Evolutionary conservation across 2,329 filamentous ascomycete genomes (phyloP).

Genomic region (Botrytis byssoidea): DNA sequence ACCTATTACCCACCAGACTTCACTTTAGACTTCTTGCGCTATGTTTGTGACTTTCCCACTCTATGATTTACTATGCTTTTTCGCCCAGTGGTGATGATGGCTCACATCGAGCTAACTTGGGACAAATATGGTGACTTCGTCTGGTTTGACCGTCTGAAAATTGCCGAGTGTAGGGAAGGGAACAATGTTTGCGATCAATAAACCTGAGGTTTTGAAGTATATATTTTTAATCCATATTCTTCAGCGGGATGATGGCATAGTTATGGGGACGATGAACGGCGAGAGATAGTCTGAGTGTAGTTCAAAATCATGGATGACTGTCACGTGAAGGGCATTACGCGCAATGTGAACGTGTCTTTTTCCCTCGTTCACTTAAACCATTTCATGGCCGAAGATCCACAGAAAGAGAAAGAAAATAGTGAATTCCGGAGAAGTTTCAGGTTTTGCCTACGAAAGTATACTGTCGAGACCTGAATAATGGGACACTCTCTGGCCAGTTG

Average conservation of each 20-base stretch:
- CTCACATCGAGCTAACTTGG: not conserved
- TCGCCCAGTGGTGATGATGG: not conserved
- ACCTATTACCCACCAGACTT: constrained; percentile 3
- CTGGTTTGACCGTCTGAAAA: not conserved
- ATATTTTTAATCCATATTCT: not conserved
- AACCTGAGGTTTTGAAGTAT: not conserved
- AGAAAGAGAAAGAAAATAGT: not conserved
- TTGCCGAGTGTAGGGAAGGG: not conserved
- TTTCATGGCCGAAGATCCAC: not conserved
- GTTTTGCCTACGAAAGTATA: not conserved
- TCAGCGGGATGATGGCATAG: not conserved
- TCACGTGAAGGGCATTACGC: not conserved
- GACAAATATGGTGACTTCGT: not conserved
- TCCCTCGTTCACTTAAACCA: not conserved
- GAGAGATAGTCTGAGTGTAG: not conserved
- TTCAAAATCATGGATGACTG: not conserved
- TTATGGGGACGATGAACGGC: not conserved
- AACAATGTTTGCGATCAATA: not conserved
- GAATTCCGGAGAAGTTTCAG: not conserved
- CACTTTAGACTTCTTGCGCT: not conserved
- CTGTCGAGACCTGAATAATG: not conserved
- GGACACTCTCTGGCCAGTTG: not conserved
- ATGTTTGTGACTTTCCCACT: not conserved
- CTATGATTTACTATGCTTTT: not conserved
- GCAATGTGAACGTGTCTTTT: not conserved